Conservation (phyloP, 1,139 yeast genomes). For the Blastobotrys serpentis region DNA sequence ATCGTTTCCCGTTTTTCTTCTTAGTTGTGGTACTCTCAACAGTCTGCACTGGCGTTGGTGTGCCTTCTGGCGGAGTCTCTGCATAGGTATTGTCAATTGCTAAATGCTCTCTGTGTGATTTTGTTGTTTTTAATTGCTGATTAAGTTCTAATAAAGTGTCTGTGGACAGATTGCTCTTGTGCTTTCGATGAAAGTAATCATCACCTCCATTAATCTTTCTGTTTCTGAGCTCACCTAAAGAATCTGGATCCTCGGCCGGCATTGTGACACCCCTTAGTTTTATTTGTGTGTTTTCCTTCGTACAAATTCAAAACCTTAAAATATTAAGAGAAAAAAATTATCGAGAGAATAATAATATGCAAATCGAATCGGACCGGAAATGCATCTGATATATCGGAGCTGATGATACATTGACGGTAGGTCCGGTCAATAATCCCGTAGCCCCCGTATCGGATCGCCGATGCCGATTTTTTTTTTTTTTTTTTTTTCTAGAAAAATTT, state of each 20-base stretch:
- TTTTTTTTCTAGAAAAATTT: background rate
- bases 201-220: background rate
- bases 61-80: slow-evolving; percentile 20
- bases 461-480: background rate
- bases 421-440: too few species aligned
- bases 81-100: slow-evolving; percentile 24
- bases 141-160: slow-evolving; percentile 15
- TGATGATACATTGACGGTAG: too few species aligned
- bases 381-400: background rate
- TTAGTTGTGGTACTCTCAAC: slow-evolving; percentile 1
- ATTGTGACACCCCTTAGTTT: too few species aligned
- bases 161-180: background rate
- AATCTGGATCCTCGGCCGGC: slow-evolving; percentile 1
- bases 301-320: too few species aligned
- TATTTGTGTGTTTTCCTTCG: background rate
- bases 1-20: slow-evolving; percentile 12
- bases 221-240: background rate
- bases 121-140: slow-evolving; percentile 10
- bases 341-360: too few species aligned
- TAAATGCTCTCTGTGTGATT: slow-evolving; percentile 22
- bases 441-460: background rate
- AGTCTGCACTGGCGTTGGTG: slow-evolving; percentile 8
- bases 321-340: too few species aligned
- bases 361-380: too few species aligned
- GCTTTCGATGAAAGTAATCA: background rate